These are phyloP conservation scores for Trapa bicornis DNA, from an alignment of 345 rosid species.

Conservation along the genomic window DNA sequence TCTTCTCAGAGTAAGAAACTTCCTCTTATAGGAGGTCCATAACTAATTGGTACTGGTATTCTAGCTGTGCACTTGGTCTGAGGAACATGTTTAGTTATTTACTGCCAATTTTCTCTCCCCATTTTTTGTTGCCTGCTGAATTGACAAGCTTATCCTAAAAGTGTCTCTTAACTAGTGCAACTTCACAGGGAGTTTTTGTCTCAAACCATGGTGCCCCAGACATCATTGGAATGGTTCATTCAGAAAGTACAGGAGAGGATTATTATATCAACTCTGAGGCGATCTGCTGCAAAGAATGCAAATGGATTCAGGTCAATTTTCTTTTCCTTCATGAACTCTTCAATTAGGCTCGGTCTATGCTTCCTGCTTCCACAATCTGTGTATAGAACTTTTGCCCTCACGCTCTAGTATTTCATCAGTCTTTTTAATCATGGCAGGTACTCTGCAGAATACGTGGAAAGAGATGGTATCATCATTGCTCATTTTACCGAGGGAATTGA, in stretches of 20 bases:
- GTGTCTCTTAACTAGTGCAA: background rate
- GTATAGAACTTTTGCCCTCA: background rate
- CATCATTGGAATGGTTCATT: constrained; percentile 57
- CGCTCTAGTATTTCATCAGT: background rate
- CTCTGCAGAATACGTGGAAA: constrained; percentile 52
- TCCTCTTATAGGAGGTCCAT: too few relatives aligned
- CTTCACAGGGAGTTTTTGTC: constrained; percentile 41
- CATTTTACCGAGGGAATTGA: constrained; percentile 36
- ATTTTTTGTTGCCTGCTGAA: background rate
- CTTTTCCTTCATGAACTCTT: background rate
- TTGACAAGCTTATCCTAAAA: background rate
- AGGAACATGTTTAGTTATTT: background rate
- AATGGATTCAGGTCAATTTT: constrained; percentile 42
- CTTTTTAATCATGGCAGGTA: constrained; percentile 31
- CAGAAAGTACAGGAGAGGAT: constrained; percentile 62
- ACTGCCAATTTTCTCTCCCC: background rate
- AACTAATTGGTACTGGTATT: too few relatives aligned
- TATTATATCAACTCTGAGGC: constrained; percentile 49
- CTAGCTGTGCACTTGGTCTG: too few relatives aligned
- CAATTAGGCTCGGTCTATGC: background rate
- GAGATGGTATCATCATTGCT: constrained; percentile 50
- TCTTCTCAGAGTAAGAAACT: too few relatives aligned
- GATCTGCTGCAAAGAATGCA: constrained; percentile 33
- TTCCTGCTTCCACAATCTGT: background rate
- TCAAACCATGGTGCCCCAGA: constrained; percentile 25